Base-by-base conservation (phyloP, 2,329 filamentous ascomycete genomes). In the Colletotrichum sp. region DNA sequence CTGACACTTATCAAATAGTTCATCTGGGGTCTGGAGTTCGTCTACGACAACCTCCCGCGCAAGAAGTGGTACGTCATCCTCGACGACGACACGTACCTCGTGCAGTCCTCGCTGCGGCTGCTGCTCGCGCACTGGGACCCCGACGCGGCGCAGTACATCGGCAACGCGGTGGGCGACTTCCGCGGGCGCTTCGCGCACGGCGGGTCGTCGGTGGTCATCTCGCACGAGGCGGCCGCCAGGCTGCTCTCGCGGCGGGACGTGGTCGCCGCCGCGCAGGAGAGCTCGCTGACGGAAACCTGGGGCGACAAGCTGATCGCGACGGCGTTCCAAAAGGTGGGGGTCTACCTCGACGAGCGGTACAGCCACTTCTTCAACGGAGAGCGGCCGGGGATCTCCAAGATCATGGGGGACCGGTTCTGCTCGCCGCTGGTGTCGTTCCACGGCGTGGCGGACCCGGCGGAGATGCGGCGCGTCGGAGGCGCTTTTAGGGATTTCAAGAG, bases 11-110 rank as follows among this genome's bases (percentile, higher is more conserved):
- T 0, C 9, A 16, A 3, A 26, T 75, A 91, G 90, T 91, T 91
- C 79, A 87, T 91, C 68, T 87, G 89, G 55, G 88, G 89, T 59
- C 86, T 92, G 78, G 88, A 91, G 78, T 85, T 89, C 76, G 84
- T 88, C 24, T 90, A 88, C 83, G 81, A 84, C 52, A 84, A 82
- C 18, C 84, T 91, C 79, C 90, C 90, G 0, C 81, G 84, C 76
- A 92, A 91, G 83, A 90, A 90, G 80, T 92, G 90, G 90, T 92
- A 91, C 79, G 81, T 91, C 76, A 87, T 92, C 77, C 81, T 90
- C 16, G 90, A 92, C 81, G 90, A 92, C 81, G 90, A 92, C 79
- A 92, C 89, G 1, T 92, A 88, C 79, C 80, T 92, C 60, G 84
- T 91, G 60, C 86, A 86, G 68, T 84, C 87, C 4, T 89, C 90